Percentiles rank a stretch among this genome's conserved stretches.
phyloP scores from a whole-genome alignment of 805 yeast genomes.

The Yarrowia phangngaensis region DNA sequence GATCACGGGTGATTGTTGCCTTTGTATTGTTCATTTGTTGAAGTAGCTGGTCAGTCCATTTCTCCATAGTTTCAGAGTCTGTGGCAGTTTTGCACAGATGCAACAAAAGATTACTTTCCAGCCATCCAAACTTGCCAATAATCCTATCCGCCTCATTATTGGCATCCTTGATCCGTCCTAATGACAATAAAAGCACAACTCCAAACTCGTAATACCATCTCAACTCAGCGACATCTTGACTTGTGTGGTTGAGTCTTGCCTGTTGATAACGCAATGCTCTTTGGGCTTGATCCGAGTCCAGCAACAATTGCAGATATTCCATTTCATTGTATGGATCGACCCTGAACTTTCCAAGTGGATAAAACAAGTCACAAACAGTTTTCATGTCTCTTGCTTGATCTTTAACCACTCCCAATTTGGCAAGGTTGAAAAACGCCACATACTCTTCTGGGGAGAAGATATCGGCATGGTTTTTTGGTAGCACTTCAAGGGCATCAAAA shows the following conservation, averaged over 20 bases:
- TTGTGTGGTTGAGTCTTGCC: neutral
- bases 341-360: constrained; percentile 3
- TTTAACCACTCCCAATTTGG: constrained; percentile 6
- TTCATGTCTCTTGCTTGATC: constrained; percentile 11
- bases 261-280: constrained; percentile 1
- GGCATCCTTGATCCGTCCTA: constrained; percentile 5
- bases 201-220: constrained; percentile 26
- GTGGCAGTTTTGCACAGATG: constrained; percentile 9
- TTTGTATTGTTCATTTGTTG: neutral
- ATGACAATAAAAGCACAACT: neutral
- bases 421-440: constrained; percentile 15
- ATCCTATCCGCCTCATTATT: neutral
- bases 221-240: constrained; percentile 3
- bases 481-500: constrained; percentile 5
- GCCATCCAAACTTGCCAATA: constrained; percentile 7
- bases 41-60: constrained; percentile 2
- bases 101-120: constrained; percentile 6
- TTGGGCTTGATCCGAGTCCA: constrained; percentile 9
- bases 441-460: constrained; percentile 20
- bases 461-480: neutral
- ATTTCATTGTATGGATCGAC: constrained; percentile 24
- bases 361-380: constrained; percentile 14
- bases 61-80: neutral
- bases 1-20: neutral
- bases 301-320: constrained; percentile 20